Conservation (phyloP, 2,329 filamentous ascomycete species). For the Colletotrichum godetiae region DNA sequence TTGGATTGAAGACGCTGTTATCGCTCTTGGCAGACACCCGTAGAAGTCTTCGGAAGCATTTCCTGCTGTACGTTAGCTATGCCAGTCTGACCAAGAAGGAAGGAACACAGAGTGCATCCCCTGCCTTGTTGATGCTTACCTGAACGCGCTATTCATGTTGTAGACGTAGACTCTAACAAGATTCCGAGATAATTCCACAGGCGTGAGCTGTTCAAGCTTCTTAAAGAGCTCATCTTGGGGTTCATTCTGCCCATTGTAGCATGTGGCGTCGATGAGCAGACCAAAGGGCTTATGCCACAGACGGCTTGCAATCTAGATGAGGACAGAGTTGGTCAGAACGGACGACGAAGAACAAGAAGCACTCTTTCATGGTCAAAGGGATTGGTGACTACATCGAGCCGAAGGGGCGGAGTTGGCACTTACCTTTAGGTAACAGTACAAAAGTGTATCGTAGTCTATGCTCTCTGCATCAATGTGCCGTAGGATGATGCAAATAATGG, state of each 20-base stretch:
- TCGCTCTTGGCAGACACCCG: constrained; percentile 72
- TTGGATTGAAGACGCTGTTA: constrained; percentile 71
- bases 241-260: constrained; percentile 75
- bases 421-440: constrained; percentile 77
- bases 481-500: constrained; percentile 76
- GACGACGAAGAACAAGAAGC: not conserved
- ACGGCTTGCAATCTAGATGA: constrained; percentile 71
- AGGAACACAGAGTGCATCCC: not conserved
- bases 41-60: constrained; percentile 73
- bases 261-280: constrained; percentile 76
- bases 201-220: constrained; percentile 71
- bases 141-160: constrained; percentile 79
- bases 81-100: not conserved
- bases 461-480: constrained; percentile 74
- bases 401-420: constrained; percentile 31
- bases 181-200: constrained; percentile 69
- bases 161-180: constrained; percentile 74
- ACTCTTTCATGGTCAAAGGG: not conserved
- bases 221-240: constrained; percentile 74
- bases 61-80: constrained; percentile 48
- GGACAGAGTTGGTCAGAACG: not conserved
- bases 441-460: constrained; percentile 73
- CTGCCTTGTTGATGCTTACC: constrained; percentile 51
- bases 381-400: not conserved
- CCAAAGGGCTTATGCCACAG: constrained; percentile 78